phyloP scores from a whole-genome alignment of 306 rosid species.

The Senna siamea region DNA sequence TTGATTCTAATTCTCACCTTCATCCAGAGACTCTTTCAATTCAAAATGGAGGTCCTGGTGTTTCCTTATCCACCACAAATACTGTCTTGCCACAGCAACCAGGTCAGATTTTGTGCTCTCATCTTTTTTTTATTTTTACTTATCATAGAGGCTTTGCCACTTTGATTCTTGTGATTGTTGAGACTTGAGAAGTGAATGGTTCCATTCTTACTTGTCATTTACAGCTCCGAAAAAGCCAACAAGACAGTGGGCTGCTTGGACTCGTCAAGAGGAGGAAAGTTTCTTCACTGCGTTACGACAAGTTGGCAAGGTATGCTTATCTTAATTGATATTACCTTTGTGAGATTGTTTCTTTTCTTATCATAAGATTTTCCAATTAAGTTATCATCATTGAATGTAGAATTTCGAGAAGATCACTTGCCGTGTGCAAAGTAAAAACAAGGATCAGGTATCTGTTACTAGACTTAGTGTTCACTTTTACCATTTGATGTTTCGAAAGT shows the following conservation, averaged over 20 bases:
- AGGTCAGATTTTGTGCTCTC: conserved; percentile 44
- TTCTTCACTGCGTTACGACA: conserved; percentile 94
- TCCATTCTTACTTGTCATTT: conserved; percentile 20
- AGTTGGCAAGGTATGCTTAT: conserved; percentile 79
- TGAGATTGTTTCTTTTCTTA: conserved; percentile 32
- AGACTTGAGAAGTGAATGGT: conserved; percentile 34
- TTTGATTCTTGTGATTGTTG: conserved; percentile 32
- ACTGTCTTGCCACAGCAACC: conserved; percentile 54
- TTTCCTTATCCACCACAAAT: conserved; percentile 49
- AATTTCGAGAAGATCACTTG: conserved; percentile 96
- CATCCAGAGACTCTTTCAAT: conserved; percentile 48
- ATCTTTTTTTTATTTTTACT: neutral
- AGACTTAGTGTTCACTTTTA: conserved; percentile 15
- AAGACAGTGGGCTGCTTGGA: conserved; percentile 99
- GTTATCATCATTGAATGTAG: conserved; percentile 54
- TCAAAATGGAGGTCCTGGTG: conserved; percentile 61
- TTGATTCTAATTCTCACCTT: conserved; percentile 50
- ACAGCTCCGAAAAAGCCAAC: conserved; percentile 81
- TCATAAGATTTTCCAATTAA: conserved; percentile 34
- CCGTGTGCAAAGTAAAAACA: conserved; percentile 96
- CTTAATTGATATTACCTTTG: conserved; percentile 10
- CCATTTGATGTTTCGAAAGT: neutral
- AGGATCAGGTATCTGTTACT: conserved; percentile 68
- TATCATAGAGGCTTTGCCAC: neutral
- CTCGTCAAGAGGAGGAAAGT: conserved; percentile 97